A percentile compares a stretch with the other conserved stretches of the same genome.
Conservation (phyloP, 1,139 yeast species). For the Kodamaea plutei region DNA sequence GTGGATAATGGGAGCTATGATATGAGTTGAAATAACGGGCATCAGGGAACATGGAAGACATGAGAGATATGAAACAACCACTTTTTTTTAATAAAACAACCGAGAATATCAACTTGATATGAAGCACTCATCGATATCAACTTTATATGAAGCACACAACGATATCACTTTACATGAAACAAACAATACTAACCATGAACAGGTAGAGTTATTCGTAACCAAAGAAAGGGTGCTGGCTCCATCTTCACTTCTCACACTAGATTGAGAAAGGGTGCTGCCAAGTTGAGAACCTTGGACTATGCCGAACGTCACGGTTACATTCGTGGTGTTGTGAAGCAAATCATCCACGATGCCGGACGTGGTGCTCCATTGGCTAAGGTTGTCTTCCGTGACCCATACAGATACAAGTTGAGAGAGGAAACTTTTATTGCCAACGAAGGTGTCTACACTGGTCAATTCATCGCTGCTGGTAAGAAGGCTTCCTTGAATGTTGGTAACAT, state of each 20-base stretch:
- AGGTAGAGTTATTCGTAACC: slow-evolving; percentile 99
- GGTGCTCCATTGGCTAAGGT: slow-evolving; percentile 99
- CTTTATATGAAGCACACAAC: too few relatives aligned
- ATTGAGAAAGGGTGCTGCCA: slow-evolving; percentile 99
- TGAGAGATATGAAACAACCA: too few relatives aligned
- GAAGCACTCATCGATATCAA: too few relatives aligned
- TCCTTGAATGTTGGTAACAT: slow-evolving; percentile 96
- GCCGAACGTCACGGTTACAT: slow-evolving; percentile 99
- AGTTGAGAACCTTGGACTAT: slow-evolving; percentile 97
- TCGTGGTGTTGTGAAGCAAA: slow-evolving; percentile 98
- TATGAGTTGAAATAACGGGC: too few relatives aligned
- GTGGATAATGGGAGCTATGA: too few relatives aligned
- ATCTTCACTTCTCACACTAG: slow-evolving; percentile 99
- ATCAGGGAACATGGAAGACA: too few relatives aligned
- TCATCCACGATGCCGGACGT: slow-evolving; percentile 99
- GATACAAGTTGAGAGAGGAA: slow-evolving; percentile 96
- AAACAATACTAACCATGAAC: slow-evolving; percentile 20
- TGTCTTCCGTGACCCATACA: slow-evolving; percentile 99
- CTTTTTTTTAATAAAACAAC: too few relatives aligned
- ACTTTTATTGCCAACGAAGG: slow-evolving; percentile 99
- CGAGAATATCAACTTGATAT: too few relatives aligned
- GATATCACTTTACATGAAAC: too few relatives aligned
- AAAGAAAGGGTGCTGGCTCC: slow-evolving; percentile 99
- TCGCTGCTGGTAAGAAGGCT: slow-evolving; percentile 99
- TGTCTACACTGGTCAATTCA: slow-evolving; percentile 98